Base-by-base conservation (phyloP, 768 basidiomycete genomes). In the Melanogaster broomeanus region DNA sequence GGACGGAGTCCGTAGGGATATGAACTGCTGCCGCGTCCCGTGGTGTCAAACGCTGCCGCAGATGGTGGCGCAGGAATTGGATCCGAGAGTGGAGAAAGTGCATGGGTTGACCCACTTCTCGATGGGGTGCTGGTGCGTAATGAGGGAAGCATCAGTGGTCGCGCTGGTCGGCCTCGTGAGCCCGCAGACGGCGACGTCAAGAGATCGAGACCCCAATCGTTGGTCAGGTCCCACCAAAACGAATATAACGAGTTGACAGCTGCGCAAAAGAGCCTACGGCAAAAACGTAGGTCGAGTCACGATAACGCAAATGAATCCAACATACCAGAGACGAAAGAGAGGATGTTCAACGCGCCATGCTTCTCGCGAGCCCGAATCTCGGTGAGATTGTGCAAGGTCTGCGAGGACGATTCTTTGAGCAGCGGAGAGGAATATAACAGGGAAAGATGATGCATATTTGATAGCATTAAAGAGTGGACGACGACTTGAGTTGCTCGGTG, bases 201-300 rank as follows among this genome's bases (percentile, higher is more conserved):
- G 38, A 98, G 72, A 40, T 85, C 81, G 48, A 99, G 77, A 6
- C 97, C 97, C 95, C 96, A 99, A 66, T 99, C 97, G 67, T 96
- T 91, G 42, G 92, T 93, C 38, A 98, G 80, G 70, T 98, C 97
- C 97, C 97, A 99, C 91, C 93, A 99, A 69, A 96, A 98, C 3
- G 94, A 95, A 70, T 93, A 99, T 27, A 90, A 67, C 3, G 95
- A 96, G 70, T 98, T 98, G 61, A 96, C 67, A 31, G 82, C 78
- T 21, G 92, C 94, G 10, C 87, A 82, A 40, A 97, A 69, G 15
- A 98, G 69, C 94, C 93, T 96, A 50, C 37, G 27, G 38, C n/a
- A 27, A 55, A 59, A 45, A 42, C 41, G 30, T 31, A 50, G 33
- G 25, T 55, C 15, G 42, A 15, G 15, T 42, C 42, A 28, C 18